Evolutionary conservation across 1,284 basidiomycete genomes (phyloP).

Genomic region (Vanrija sp.): DNA sequence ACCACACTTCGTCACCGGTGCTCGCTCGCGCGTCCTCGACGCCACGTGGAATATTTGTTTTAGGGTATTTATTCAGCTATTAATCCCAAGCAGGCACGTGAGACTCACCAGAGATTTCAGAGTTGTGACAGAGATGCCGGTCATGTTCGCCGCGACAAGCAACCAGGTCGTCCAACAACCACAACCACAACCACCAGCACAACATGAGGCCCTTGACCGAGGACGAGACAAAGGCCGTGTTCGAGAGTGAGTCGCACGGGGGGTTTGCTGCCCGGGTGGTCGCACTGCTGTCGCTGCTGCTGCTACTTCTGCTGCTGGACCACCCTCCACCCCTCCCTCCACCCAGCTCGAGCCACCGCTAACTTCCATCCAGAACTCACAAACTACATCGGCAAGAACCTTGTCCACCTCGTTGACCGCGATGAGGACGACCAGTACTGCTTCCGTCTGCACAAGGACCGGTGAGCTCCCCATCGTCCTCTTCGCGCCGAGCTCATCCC

Average conservation of each 20-base stretch:
- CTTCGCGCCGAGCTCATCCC: not conserved
- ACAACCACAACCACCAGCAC: not conserved
- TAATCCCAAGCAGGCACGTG: constrained; percentile 11
- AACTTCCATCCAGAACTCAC: constrained; percentile 40
- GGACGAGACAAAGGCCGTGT: constrained; percentile 52
- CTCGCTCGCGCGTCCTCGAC: constrained; percentile 6
- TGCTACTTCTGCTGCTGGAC: too few relatives aligned
- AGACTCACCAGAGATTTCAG: constrained; percentile 16
- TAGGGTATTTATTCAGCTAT: not conserved
- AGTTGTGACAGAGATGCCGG: not conserved
- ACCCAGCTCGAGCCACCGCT: not conserved
- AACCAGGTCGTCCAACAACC: not conserved
- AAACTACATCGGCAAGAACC: constrained; percentile 52
- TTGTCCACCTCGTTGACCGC: constrained; percentile 51
- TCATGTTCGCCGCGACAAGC: not conserved
- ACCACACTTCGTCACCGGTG: constrained; percentile 3
- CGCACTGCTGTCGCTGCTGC: too few relatives aligned
- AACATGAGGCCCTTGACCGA: constrained; percentile 50
- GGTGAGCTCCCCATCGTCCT: constrained; percentile 43
- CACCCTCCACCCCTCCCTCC: not conserved
- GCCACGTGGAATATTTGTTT: constrained; percentile 17
- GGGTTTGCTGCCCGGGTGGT: too few relatives aligned
- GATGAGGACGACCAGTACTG: constrained; percentile 59
- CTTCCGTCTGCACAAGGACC: constrained; percentile 84
- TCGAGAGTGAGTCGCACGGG: constrained; percentile 44